These are phyloP conservation scores for Parathielavia hyrcaniae DNA, from an alignment of 495 filamentous ascomycete genomes.

Conservation along the genomic window DNA sequence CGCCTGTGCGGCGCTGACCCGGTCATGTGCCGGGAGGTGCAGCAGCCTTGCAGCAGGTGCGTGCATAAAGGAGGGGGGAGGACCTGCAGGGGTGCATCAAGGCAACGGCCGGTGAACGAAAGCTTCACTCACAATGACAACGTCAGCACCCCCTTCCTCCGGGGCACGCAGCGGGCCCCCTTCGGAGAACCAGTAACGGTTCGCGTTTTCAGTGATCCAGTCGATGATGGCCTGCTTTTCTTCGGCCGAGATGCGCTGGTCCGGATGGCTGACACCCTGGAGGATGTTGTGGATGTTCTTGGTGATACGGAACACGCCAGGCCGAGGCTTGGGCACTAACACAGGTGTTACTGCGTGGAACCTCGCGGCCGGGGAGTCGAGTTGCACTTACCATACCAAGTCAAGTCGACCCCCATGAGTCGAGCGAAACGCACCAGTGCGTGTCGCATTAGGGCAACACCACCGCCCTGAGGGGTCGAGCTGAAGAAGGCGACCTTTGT, in stretches of 20 bases:
- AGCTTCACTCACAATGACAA: conserved; percentile 56
- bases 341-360: conserved; percentile 8
- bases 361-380: background rate
- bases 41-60: conserved; percentile 1
- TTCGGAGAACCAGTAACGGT: conserved; percentile 65
- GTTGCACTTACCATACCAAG: conserved; percentile 59
- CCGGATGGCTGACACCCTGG: conserved; percentile 65
- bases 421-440: conserved; percentile 70
- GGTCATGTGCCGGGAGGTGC: conserved; percentile 15
- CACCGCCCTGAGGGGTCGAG: conserved; percentile 79
- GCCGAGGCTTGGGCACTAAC: conserved; percentile 74
- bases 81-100: background rate
- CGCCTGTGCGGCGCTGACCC: background rate
- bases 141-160: conserved; percentile 68
- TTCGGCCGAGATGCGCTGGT: conserved; percentile 54
- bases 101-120: background rate
- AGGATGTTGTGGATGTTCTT: conserved; percentile 93
- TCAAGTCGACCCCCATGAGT: conserved; percentile 60
- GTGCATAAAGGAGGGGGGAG: conserved; percentile 4
- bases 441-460: conserved; percentile 84
- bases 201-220: conserved; percentile 74
- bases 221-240: conserved; percentile 56
- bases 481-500: conserved; percentile 80
- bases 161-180: conserved; percentile 63
- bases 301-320: conserved; percentile 78